Evolutionary conservation across 169 alveolate genomes (phyloP).

Genomic region (Toxoplasma gondii): DNA sequence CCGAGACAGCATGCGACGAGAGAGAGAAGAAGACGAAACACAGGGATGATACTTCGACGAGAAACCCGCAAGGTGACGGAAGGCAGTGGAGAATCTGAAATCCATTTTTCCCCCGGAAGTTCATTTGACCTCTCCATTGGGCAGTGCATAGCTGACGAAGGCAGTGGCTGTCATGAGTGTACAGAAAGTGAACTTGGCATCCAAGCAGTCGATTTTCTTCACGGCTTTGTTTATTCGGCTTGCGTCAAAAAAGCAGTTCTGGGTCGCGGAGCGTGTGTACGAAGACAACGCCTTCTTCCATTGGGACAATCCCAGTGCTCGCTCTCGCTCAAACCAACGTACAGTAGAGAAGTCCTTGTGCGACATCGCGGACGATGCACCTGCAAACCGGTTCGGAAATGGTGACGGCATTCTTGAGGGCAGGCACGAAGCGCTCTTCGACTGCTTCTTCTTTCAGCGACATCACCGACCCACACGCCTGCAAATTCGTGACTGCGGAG

Average conservation of each 20-base stretch:
- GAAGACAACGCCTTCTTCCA: too few relatives aligned
- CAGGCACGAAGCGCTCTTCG: not conserved
- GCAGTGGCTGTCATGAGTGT: too few relatives aligned
- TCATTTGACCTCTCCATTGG: too few relatives aligned
- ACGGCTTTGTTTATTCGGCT: too few relatives aligned
- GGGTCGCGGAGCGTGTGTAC: too few relatives aligned
- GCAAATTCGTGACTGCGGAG: not conserved
- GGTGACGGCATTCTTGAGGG: not conserved
- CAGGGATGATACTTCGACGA: not conserved
- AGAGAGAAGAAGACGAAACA: not conserved
- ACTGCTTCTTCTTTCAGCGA: not conserved
- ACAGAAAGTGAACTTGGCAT: too few relatives aligned
- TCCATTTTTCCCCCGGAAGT: too few relatives aligned
- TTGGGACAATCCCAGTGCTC: too few relatives aligned
- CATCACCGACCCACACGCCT: constrained; percentile 18
- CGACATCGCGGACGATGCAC: constrained; percentile 21
- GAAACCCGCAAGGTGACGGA: not conserved
- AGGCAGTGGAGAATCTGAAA: not conserved
- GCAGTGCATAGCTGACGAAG: too few relatives aligned
- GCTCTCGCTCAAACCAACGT: too few relatives aligned
- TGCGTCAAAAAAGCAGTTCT: too few relatives aligned
- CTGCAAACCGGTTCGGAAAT: not conserved
- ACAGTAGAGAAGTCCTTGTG: not conserved
- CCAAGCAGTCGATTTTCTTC: too few relatives aligned
- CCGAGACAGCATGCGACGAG: not conserved